Evolutionary conservation across 139 green algal species (phyloP), one percentile per base, ranked within the genome.

Genomic region (Auxenochlorella pyrenoidosa): DNA sequence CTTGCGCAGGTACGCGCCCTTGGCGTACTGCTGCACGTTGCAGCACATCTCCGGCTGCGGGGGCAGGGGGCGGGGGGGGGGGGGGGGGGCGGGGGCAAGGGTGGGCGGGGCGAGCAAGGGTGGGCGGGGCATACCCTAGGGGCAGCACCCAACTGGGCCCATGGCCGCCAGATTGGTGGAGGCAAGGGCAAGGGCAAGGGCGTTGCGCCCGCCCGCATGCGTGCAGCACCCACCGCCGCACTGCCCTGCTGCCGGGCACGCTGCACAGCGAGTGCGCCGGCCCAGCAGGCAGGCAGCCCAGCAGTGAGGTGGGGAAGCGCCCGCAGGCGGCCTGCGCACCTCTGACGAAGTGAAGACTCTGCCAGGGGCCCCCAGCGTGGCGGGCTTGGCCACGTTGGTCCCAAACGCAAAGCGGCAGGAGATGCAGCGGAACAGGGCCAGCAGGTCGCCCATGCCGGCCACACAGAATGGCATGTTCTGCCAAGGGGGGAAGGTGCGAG

Each of bases 361-460:
- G 40, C 92, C 92, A 16, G 92, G 92, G 18, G 90, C 88, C 0
- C 92, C 92, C 38, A 94, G 86, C 51, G 84, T 51, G 26, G 82
- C 38, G 10, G 89, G 84, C 38, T 83, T 82, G 34, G n/a, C 28
- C 0, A 87, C 34, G 54, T 93, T 81, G 8, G 87, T 93, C 51
- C 91, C 87, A 58, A 94, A 94, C 60, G 81, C 86, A 66, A 91
- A 94, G 22, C 92, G 83, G 75, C 90, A 94, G n/a, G 88, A 93
- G 59, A 94, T 93, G 89, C 90, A 94, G 40, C 92, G 91, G 59
- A 94, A 94, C 12, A 94, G 76, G 2, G 92, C 92, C 30, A 94
- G 86, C 19, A 94, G 76, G 54, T 94, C 92, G 6, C 91, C 90
- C n/a, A 89, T 41, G 44, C 92, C 92, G 21, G 90, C 92, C 72